A percentile compares a stretch with the other conserved stretches of the same genome.
Evolutionary conservation across 495 filamentous ascomycete genomes (phyloP).

Genomic region (Parathielavia appendiculata): DNA sequence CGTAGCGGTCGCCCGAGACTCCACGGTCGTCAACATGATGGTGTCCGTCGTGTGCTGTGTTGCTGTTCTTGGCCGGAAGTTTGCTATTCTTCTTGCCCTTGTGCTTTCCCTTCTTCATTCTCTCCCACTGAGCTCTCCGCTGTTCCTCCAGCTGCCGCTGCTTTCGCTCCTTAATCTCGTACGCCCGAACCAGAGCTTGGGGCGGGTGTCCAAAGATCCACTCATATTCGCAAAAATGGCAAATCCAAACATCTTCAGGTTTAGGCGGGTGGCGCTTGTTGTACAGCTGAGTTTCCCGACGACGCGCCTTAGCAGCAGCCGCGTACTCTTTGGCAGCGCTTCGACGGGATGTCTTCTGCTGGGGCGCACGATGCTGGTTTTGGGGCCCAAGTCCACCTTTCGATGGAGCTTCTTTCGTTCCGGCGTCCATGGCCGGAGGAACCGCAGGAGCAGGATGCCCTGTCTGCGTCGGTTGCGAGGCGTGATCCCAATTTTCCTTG

Average conservation of each 20-base stretch:
- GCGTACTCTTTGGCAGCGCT: constrained; percentile 21
- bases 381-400: constrained; percentile 2
- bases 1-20: constrained; percentile 28
- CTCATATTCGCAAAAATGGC: constrained; percentile 88
- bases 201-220: constrained; percentile 79
- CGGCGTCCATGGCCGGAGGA: constrained; percentile 5
- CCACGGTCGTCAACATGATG: constrained; percentile 25
- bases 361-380: constrained; percentile 10
- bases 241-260: constrained; percentile 83
- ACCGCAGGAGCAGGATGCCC: constrained; percentile 1
- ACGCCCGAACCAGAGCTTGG: constrained; percentile 78
- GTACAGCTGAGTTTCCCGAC: constrained; percentile 41
- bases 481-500: constrained; percentile 20
- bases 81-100: constrained; percentile 71
- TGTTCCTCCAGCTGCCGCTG: constrained; percentile 76
- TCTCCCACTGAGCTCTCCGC: constrained; percentile 79
- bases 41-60: constrained; percentile 25
- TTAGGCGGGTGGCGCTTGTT: constrained; percentile 73
- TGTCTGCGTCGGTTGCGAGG: constrained; percentile 12
- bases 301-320: constrained; percentile 36
- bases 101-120: constrained; percentile 89
- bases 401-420: constrained; percentile 14
- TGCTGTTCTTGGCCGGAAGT: constrained; percentile 53
- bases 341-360: constrained; percentile 20
- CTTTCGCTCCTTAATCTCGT: constrained; percentile 88